These are phyloP conservation scores for Phytopythium helicoides DNA, from an alignment of 352 stramenopile genomes.

Conservation along the genomic window DNA sequence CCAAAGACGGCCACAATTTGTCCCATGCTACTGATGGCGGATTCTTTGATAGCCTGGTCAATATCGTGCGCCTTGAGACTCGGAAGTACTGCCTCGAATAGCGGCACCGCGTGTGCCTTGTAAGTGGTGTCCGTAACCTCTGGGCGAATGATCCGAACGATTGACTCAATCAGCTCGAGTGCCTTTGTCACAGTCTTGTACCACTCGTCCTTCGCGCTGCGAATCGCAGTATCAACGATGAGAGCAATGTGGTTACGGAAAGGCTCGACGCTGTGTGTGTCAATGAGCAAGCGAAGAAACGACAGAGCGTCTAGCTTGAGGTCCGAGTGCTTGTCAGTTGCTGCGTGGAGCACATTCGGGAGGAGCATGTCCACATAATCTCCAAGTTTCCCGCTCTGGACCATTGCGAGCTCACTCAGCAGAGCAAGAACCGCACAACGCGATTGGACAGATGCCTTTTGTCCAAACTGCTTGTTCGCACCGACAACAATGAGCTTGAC, in stretches of 20 bases:
- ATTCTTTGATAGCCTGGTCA: slow-evolving; percentile 99
- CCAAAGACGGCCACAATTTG: slow-evolving; percentile 82
- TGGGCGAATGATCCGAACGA: slow-evolving; percentile 83
- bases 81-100: slow-evolving; percentile 93
- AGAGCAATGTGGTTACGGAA: slow-evolving; percentile 80
- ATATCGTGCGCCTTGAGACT: slow-evolving; percentile 96
- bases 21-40: slow-evolving; percentile 90
- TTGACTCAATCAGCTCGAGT: slow-evolving; percentile 89
- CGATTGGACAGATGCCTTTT: slow-evolving; percentile 73
- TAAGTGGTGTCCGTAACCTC: slow-evolving; percentile 27
- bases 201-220: slow-evolving; percentile 94
- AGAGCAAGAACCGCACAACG: slow-evolving; percentile 83
- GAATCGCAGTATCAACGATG: slow-evolving; percentile 87
- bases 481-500: slow-evolving; percentile 68
- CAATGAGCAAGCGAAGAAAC: slow-evolving; percentile 92
- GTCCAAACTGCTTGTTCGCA: slow-evolving; percentile 80
- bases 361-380: slow-evolving; percentile 72
- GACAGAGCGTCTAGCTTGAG: slow-evolving; percentile 95
- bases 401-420: slow-evolving; percentile 79
- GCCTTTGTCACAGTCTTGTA: slow-evolving; percentile 98
- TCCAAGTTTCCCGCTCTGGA: slow-evolving; percentile 70
- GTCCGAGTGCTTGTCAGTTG: slow-evolving; percentile 91
- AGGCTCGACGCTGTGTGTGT: slow-evolving; percentile 80
- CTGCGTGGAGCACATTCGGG: slow-evolving; percentile 80
- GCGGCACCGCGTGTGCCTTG: slow-evolving; percentile 64